Conservation (phyloP, 257 asterid species). For the Solanum peruvianum region DNA sequence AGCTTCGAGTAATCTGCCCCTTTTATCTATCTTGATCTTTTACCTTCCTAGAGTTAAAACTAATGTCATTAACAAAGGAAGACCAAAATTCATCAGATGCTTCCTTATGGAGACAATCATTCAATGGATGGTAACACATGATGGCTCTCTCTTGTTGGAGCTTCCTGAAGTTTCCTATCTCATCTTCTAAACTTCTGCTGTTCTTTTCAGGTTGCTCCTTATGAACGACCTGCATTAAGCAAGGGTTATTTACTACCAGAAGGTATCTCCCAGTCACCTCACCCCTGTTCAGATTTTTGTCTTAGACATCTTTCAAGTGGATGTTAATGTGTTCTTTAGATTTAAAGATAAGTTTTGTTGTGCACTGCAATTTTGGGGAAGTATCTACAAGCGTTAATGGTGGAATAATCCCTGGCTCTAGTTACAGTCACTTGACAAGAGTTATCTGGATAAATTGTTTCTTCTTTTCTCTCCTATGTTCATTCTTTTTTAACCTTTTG, state of each 20-base stretch:
- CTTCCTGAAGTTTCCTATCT: background rate
- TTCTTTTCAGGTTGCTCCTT: constrained; percentile 69
- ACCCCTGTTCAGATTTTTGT: background rate
- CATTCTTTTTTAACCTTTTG: background rate
- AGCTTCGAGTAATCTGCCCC: background rate
- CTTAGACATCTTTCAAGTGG: background rate
- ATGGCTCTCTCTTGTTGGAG: background rate
- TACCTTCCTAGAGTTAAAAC: background rate
- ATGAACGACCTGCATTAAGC: constrained; percentile 91
- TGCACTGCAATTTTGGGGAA: background rate
- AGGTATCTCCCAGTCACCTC: constrained; percentile 34
- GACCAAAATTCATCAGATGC: background rate
- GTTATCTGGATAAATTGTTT: background rate
- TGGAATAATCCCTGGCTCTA: background rate
- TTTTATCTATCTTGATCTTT: background rate
- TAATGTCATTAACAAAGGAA: background rate
- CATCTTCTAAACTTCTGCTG: background rate
- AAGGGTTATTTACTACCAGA: constrained; percentile 87
- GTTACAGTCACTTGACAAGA: background rate
- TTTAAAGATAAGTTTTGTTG: background rate
- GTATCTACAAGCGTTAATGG: background rate
- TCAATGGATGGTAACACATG: background rate
- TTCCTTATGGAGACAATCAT: background rate
- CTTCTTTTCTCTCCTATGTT: background rate
- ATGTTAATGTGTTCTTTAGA: background rate